Conservation (phyloP, 1,139 yeast species). For the Trichomonascaceae sp. region DNA sequence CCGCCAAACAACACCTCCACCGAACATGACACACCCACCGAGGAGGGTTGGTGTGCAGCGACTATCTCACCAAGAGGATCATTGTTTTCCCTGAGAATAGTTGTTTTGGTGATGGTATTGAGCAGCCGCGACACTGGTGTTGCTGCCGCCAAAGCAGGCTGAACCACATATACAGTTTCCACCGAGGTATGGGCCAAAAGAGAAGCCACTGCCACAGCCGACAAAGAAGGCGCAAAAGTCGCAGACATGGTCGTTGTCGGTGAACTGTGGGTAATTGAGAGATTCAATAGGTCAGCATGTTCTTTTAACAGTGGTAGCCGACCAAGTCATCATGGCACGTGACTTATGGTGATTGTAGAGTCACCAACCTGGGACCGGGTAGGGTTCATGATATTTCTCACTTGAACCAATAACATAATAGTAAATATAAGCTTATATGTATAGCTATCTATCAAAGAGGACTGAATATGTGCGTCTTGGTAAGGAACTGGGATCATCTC, state of each 20-base stretch:
- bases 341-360: too few species aligned
- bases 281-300: too few species aligned
- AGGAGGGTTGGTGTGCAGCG: constrained; percentile 13
- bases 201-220: constrained; percentile 18
- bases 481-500: constrained; percentile 22
- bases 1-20: constrained; percentile 42
- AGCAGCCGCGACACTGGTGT: constrained; percentile 19
- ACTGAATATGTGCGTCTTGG: constrained; percentile 19
- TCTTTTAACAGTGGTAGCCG: too few species aligned
- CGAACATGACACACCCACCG: constrained; percentile 30
- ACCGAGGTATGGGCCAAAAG: constrained; percentile 21
- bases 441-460: not conserved
- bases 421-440: constrained; percentile 3
- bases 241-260: too few species aligned
- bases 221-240: too few species aligned
- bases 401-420: constrained; percentile 12
- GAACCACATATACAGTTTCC: constrained; percentile 30
- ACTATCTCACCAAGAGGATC: constrained; percentile 42
- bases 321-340: too few species aligned
- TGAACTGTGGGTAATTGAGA: too few species aligned
- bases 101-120: constrained; percentile 14
- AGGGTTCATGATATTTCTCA: too few species aligned
- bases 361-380: too few species aligned
- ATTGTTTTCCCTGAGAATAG: constrained; percentile 33
- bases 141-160: constrained; percentile 35